Evolutionary conservation across 495 filamentous ascomycete genomes (phyloP).

Genomic region (Chaetomidium leptoderma): DNA sequence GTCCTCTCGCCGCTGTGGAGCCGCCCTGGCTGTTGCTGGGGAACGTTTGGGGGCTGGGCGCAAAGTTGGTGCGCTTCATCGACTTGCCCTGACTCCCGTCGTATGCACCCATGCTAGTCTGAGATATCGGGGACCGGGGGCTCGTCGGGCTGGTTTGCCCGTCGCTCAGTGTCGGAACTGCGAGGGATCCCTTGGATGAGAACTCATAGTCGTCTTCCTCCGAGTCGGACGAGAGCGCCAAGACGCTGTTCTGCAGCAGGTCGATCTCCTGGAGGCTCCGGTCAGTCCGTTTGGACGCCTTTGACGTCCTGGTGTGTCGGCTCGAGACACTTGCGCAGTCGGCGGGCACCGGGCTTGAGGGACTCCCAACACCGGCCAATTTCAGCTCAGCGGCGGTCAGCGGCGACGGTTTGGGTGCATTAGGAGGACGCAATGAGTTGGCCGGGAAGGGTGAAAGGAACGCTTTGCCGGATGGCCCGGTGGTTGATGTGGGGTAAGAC

Average conservation of each 20-base stretch:
- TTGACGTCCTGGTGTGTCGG: slow-evolving; percentile 48
- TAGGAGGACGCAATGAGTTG: slow-evolving; percentile 1
- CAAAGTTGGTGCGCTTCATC: slow-evolving; percentile 27
- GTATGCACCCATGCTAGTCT: slow-evolving; percentile 12
- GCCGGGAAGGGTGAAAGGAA: slow-evolving; percentile 23
- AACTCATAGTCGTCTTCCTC: slow-evolving; percentile 42
- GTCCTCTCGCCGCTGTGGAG: background rate
- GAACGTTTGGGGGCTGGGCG: slow-evolving; percentile 23
- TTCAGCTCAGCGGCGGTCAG: slow-evolving; percentile 11
- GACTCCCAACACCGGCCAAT: slow-evolving; percentile 5
- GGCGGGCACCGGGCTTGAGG: slow-evolving; percentile 28
- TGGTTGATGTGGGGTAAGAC: slow-evolving; percentile 14
- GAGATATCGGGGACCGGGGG: slow-evolving; percentile 27
- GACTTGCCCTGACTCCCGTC: slow-evolving; percentile 20
- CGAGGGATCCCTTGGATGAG: slow-evolving; percentile 25
- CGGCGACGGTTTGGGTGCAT: slow-evolving; percentile 19
- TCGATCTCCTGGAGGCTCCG: slow-evolving; percentile 42
- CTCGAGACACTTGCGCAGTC: slow-evolving; percentile 47
- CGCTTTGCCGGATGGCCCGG: slow-evolving; percentile 10
- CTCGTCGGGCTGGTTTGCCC: slow-evolving; percentile 31
- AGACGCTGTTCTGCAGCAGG: slow-evolving; percentile 43
- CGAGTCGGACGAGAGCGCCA: slow-evolving; percentile 48
- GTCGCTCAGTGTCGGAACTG: slow-evolving; percentile 26
- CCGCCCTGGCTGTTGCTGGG: slow-evolving; percentile 20
- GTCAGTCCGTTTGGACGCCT: slow-evolving; percentile 44